phyloP scores from a whole-genome alignment of 2,329 filamentous ascomycete species.

The Colletotrichum sp. region DNA sequence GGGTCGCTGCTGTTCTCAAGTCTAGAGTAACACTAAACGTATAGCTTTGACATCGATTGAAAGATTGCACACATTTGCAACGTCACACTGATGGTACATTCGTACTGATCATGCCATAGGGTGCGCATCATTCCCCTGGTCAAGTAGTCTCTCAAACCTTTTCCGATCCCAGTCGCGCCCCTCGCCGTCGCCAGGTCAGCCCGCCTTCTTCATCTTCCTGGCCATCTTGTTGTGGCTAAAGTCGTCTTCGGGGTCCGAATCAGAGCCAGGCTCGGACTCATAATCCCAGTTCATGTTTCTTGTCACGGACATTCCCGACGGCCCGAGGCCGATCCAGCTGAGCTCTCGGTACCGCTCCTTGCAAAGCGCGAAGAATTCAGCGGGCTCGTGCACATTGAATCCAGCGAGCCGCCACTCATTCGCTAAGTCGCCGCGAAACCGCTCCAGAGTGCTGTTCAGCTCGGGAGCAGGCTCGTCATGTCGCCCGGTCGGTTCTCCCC shows the following conservation, averaged over 20 bases:
- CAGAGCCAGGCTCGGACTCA: background rate
- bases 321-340: background rate
- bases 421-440: background rate
- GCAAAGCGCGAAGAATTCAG: constrained; percentile 14
- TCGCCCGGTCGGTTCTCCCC: background rate
- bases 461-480: background rate
- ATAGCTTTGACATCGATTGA: background rate
- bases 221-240: constrained; percentile 1
- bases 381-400: constrained; percentile 15
- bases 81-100: too few species aligned
- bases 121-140: background rate
- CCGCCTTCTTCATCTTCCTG: constrained; percentile 13
- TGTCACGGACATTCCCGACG: background rate
- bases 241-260: constrained; percentile 5
- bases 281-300: constrained; percentile 4
- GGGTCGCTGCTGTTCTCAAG: background rate
- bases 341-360: constrained; percentile 16
- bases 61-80: background rate
- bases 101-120: too few species aligned
- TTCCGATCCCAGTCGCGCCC: constrained; percentile 4
- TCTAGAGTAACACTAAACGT: background rate
- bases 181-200: constrained; percentile 18
- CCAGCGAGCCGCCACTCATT: background rate
- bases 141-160: background rate
- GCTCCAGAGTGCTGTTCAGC: background rate